Conservation (phyloP, 345 rosid species). For the Hypericum androsaemum region DNA sequence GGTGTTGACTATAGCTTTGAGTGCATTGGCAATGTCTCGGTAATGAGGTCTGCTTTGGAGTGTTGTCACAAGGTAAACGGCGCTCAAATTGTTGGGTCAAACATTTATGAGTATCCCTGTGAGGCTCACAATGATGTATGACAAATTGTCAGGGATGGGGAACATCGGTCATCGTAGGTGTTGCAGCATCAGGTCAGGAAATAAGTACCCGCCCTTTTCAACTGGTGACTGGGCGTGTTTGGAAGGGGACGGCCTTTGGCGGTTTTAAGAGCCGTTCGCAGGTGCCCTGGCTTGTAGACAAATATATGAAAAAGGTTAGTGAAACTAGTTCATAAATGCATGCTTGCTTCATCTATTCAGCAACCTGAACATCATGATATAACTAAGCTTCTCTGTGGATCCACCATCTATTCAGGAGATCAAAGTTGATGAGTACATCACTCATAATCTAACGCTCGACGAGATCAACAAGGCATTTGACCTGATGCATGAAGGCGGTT, state of each 20-base stretch:
- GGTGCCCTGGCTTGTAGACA: slow-evolving; percentile 98
- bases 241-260: slow-evolving; percentile 99
- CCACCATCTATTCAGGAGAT: slow-evolving; percentile 36
- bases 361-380: background rate
- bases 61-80: slow-evolving; percentile 91
- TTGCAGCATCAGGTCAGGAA: slow-evolving; percentile 98
- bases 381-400: no score
- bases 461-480: slow-evolving; percentile 85
- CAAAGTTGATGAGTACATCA: slow-evolving; percentile 64
- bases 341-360: no score
- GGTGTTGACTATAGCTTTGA: slow-evolving; percentile 99
- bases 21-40: slow-evolving; percentile 90
- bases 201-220: slow-evolving; percentile 94
- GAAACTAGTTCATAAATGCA: background rate
- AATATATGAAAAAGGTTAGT: slow-evolving; percentile 79
- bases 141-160: slow-evolving; percentile 80
- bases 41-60: slow-evolving; percentile 97
- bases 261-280: slow-evolving; percentile 99
- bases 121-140: slow-evolving; percentile 8
- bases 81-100: slow-evolving; percentile 1
- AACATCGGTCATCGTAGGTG: slow-evolving; percentile 90
- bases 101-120: background rate
- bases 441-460: slow-evolving; percentile 41
- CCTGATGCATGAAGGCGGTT: slow-evolving; percentile 76
- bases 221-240: slow-evolving; percentile 97